A percentile compares a stretch with the other conserved stretches of the same genome.
Conservation (phyloP, 2,329 filamentous ascomycete genomes). For the Epichloe festucae region DNA sequence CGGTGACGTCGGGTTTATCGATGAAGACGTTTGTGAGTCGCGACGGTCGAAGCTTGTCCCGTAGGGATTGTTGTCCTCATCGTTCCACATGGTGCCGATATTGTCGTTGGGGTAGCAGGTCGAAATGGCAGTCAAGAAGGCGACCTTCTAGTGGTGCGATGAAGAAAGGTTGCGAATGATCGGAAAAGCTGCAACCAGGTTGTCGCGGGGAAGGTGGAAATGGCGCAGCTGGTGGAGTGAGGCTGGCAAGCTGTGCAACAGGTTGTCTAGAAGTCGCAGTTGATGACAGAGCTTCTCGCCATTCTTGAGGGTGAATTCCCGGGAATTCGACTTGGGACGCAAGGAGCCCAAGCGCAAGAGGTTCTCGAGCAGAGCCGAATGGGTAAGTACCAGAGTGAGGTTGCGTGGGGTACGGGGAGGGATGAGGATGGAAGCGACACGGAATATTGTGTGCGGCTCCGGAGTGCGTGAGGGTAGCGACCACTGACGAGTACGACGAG, state of each 20-base stretch:
- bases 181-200: neutral
- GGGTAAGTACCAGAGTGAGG: neutral
- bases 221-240: slow-evolving; percentile 2
- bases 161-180: neutral
- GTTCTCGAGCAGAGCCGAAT: neutral
- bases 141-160: neutral
- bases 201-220: slow-evolving; percentile 4
- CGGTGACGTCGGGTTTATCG: slow-evolving; percentile 52
- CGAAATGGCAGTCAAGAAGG: neutral
- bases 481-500: too few species aligned
- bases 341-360: neutral
- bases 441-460: neutral
- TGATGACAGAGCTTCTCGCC: slow-evolving; percentile 10
- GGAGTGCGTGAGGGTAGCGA: too few species aligned
- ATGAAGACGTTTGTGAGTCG: slow-evolving; percentile 62
- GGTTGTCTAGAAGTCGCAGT: slow-evolving; percentile 7
- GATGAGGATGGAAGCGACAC: neutral
- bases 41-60: slow-evolving; percentile 79
- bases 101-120: neutral
- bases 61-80: slow-evolving; percentile 96
- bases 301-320: slow-evolving; percentile 7
- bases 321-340: neutral
- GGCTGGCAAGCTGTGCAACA: slow-evolving; percentile 1
- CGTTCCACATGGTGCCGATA: slow-evolving; percentile 71
- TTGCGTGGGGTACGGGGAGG: neutral